Base-by-base conservation (phyloP, 495 filamentous ascomycete genomes). In the Trichoderma virens region DNA sequence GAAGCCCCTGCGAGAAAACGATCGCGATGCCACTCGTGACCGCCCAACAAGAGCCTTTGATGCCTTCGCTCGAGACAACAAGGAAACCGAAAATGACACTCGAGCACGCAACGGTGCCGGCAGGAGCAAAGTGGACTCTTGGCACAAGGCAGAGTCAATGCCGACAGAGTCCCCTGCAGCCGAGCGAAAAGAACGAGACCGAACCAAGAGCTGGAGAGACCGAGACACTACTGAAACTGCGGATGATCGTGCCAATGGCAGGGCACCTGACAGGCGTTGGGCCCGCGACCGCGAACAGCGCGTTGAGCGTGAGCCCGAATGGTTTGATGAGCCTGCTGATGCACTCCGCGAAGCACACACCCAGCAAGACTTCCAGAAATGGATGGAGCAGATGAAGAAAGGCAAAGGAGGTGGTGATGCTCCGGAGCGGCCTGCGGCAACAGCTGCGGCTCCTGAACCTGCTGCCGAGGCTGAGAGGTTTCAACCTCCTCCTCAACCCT, bases 361-460 rank as follows among this genome's bases (percentile, higher is more conserved):
- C 11, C 88, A 90, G 70, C 92, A 95, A 70, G 92, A 98, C 63
- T 98, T 98, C 73, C 88, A 97, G 75, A 88, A 88, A 65, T 98
- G 95, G 86, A 97, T 97, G 77, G 90, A 94, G 67, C 80, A 78
- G 60, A 95, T 96, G 93, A 96, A 93, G 73, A 86, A 87, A 31
- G 76, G 73, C 61, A 75, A 73, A 41, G 65, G 74, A 78, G 71
- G 64, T 75, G 69, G 61, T 67, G 68, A 71, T 70, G 43, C 73
- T 68, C 41, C 74, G 73, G 32, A 75, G 78, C 35, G 74, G 76
- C 9, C 74, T 78, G 65, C 4, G 27, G 62, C 67, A 74, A 70
- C 35, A 70, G 69, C 67, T 56, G 69, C 51, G 25, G 64, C 32
- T 30, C 67, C 45, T 65, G 76, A 67, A 67, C 64, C n/a, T 65